These are phyloP conservation scores for Cylindricascospora bacillispora DNA, from an alignment of 1,139 yeast genomes.

Conservation along the genomic window DNA sequence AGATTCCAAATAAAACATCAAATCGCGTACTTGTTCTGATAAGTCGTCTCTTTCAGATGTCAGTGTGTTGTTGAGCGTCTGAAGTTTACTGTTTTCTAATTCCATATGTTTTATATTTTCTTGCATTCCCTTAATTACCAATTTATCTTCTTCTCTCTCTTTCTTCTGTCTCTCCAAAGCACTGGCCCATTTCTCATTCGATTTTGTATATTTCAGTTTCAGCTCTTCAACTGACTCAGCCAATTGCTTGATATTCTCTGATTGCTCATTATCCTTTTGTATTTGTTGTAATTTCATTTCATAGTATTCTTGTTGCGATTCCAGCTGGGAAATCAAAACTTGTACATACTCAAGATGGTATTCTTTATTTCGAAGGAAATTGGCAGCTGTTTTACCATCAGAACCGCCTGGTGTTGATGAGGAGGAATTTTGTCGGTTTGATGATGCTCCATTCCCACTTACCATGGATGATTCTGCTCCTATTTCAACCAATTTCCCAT, in stretches of 20 bases:
- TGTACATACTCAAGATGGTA: slow-evolving; percentile 72
- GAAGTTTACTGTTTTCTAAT: slow-evolving; percentile 28
- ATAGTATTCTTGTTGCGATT: slow-evolving; percentile 80
- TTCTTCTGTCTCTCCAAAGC: neutral
- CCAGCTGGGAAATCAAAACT: slow-evolving; percentile 64
- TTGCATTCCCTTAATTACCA: slow-evolving; percentile 44
- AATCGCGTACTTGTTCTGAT: slow-evolving; percentile 59
- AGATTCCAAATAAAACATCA: slow-evolving; percentile 71
- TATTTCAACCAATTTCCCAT: slow-evolving; percentile 73
- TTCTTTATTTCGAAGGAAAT: slow-evolving; percentile 35
- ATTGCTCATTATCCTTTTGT: slow-evolving; percentile 11
- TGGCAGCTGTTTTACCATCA: slow-evolving; percentile 6
- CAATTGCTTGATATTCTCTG: slow-evolving; percentile 19
- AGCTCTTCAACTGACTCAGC: slow-evolving; percentile 6
- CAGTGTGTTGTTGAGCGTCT: slow-evolving; percentile 15
- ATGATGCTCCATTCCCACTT: slow-evolving; percentile 5
- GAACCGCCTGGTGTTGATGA: neutral
- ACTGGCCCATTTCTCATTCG: slow-evolving; percentile 5
- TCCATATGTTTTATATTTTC: slow-evolving; percentile 41
- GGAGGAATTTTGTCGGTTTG: slow-evolving; percentile 1
- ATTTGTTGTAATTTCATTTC: slow-evolving; percentile 45
- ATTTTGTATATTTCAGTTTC: slow-evolving; percentile 3
- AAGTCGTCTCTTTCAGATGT: slow-evolving; percentile 36
- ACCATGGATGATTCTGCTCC: slow-evolving; percentile 1
- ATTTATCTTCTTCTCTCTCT: slow-evolving; percentile 33